These are phyloP conservation scores for Aegilops sharonensis DNA, from an alignment of 176 grass and related monocot species.

Conservation along the genomic window DNA sequence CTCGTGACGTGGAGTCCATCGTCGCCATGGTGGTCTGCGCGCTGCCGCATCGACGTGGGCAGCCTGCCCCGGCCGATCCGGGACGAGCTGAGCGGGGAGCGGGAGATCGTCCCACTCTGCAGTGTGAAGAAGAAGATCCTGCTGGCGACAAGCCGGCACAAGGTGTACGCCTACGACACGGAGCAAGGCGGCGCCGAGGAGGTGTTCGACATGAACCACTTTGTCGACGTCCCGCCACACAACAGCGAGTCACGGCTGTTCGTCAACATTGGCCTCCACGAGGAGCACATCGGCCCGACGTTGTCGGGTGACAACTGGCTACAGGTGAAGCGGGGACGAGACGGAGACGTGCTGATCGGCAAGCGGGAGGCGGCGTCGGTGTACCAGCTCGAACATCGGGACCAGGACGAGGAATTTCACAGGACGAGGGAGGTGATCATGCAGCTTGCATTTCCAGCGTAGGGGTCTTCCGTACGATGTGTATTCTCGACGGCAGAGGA, in stretches of 20 bases:
- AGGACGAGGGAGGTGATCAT: neutral
- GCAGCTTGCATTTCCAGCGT: neutral
- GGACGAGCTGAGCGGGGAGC: neutral
- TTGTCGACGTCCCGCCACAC: neutral
- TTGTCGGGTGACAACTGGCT: neutral
- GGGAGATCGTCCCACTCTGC: neutral
- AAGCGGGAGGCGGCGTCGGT: neutral
- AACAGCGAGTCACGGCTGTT: neutral
- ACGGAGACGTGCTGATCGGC: no score
- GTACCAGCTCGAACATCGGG: neutral
- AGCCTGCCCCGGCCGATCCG: neutral
- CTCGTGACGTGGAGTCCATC: neutral
- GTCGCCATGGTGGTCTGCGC: neutral
- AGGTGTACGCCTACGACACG: neutral
- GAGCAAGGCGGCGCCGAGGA: neutral
- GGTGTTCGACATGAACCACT: neutral
- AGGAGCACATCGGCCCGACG: neutral
- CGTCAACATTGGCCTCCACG: neutral
- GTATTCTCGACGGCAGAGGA: no score
- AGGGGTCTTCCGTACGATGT: no score
- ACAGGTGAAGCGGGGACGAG: neutral
- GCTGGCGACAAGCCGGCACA: conserved; percentile 19
- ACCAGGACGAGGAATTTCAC: neutral
- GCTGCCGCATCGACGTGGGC: neutral
- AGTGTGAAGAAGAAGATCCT: neutral